Conservation (phyloP, 1,284 basidiomycete species). For the Malassezia arunalokei region DNA sequence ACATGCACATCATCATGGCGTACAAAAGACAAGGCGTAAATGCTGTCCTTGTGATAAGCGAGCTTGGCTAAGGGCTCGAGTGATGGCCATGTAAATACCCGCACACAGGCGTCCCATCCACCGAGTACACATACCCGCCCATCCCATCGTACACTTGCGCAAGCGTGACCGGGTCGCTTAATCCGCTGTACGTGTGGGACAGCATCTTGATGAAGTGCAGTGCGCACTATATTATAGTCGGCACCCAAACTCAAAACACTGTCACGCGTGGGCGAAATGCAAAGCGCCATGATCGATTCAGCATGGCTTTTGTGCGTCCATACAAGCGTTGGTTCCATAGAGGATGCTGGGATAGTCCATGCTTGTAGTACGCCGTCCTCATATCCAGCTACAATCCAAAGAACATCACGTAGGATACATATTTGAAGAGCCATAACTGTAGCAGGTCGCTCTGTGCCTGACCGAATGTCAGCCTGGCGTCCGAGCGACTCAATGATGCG, state of each 20-base stretch:
- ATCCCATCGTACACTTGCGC: constrained; percentile 4
- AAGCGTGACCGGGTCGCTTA: constrained; percentile 10
- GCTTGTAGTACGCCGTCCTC: constrained; percentile 7
- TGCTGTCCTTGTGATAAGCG: constrained; percentile 10
- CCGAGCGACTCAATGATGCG: constrained; percentile 10
- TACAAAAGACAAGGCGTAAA: constrained; percentile 2
- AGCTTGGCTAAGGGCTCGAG: background rate
- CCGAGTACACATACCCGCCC: constrained; percentile 4
- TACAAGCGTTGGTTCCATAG: background rate
- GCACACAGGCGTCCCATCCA: constrained; percentile 4
- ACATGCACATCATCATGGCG: background rate
- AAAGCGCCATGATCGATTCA: constrained; percentile 4
- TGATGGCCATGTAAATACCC: background rate
- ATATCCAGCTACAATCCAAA: background rate
- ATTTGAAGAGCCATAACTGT: constrained; percentile 7
- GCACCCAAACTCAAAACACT: constrained; percentile 9
- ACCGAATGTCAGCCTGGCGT: background rate
- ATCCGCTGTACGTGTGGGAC: background rate
- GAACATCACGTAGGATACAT: background rate
- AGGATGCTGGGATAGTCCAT: background rate
- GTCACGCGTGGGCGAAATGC: background rate
- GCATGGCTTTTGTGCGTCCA: constrained; percentile 8
- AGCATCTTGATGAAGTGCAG: background rate
- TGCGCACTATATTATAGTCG: constrained; percentile 1
- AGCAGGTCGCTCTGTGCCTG: constrained; percentile 5